Conservation (phyloP, 108 stramenopile species). For the Cyclostephanos tholiformis region DNA sequence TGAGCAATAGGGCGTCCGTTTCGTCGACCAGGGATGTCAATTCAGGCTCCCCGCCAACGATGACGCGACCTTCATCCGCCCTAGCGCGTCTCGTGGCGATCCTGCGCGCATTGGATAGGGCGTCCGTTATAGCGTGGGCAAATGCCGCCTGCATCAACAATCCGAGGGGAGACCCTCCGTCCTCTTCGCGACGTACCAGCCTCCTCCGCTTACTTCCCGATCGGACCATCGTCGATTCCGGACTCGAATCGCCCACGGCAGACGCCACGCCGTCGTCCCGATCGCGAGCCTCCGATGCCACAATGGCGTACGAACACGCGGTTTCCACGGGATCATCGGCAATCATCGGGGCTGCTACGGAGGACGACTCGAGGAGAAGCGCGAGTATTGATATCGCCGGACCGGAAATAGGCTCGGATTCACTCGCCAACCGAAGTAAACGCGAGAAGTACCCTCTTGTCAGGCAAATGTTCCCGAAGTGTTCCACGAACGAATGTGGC, state of each 20-base stretch:
- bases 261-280: slow-evolving; percentile 3
- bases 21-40: slow-evolving; percentile 21
- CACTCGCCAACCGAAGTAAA: slow-evolving; percentile 29
- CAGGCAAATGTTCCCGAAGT: slow-evolving; percentile 24
- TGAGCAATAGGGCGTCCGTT: slow-evolving; percentile 19
- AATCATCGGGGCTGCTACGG: not conserved
- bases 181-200: slow-evolving; percentile 9
- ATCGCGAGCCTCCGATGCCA: not conserved
- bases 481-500: not conserved
- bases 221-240: not conserved
- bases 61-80: not conserved
- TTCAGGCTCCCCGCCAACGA: not conserved
- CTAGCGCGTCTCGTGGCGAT: slow-evolving; percentile 11
- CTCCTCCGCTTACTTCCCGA: slow-evolving; percentile 43
- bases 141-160: slow-evolving; percentile 23
- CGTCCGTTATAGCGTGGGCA: slow-evolving; percentile 18
- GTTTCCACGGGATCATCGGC: slow-evolving; percentile 13
- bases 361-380: slow-evolving; percentile 7
- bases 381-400: slow-evolving; percentile 27
- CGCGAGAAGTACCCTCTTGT: slow-evolving; percentile 36
- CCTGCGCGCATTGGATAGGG: slow-evolving; percentile 9
- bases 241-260: not conserved
- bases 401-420: slow-evolving; percentile 30
- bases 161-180: not conserved
- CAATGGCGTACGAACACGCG: slow-evolving; percentile 17